Conservation (phyloP, 805 yeast species). For the Candida endomychidarum region DNA sequence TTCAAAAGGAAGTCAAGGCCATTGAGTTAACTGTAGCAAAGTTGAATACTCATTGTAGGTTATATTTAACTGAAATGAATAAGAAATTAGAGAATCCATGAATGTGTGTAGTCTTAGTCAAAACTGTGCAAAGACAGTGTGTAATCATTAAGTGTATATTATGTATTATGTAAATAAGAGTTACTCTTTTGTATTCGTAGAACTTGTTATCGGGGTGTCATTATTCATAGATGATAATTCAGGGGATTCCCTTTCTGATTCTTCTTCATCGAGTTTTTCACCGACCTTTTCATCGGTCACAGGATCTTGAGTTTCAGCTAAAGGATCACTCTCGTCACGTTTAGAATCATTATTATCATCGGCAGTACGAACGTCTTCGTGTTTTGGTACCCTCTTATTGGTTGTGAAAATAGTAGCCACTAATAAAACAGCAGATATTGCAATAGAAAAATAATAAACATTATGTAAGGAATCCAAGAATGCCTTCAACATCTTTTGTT, state of each 20-base stretch:
- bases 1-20: conserved; percentile 52
- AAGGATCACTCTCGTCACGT: too few species aligned
- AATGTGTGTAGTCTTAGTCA: too few species aligned
- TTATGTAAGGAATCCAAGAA: conserved; percentile 40
- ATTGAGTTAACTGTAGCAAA: conserved; percentile 54
- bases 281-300: too few species aligned
- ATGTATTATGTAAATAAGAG: neutral
- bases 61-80: conserved; percentile 53
- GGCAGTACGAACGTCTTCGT: conserved; percentile 19
- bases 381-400: conserved; percentile 41
- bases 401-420: conserved; percentile 38
- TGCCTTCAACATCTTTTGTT: conserved; percentile 25
- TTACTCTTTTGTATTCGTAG: too few species aligned
- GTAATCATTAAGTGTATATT: neutral
- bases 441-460: conserved; percentile 42
- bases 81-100: conserved; percentile 32
- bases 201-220: neutral
- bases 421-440: conserved; percentile 30
- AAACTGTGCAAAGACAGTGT: too few species aligned
- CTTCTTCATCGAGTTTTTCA: too few species aligned
- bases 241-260: neutral
- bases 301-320: too few species aligned
- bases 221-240: neutral
- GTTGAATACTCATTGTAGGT: conserved; percentile 53
- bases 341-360: neutral